These are phyloP conservation scores for Cynanchum wilfordii DNA, from an alignment of 257 asterid genomes.

Conservation along the genomic window DNA sequence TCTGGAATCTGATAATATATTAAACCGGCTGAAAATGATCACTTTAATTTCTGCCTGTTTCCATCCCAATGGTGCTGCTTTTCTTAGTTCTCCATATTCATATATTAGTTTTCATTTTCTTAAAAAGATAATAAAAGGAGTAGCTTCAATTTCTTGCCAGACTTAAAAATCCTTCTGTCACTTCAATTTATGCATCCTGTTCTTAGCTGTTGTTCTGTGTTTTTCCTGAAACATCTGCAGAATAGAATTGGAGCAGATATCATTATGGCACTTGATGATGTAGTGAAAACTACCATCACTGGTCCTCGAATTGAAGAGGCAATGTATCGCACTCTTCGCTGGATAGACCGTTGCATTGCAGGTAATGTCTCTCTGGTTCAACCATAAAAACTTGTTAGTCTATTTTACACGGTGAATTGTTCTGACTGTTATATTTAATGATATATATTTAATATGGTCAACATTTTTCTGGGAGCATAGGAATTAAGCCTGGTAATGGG, in stretches of 20 bases:
- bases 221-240: constrained; percentile 44
- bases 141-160: not conserved
- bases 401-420: not conserved
- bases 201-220: constrained; percentile 12
- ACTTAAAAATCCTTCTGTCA: constrained; percentile 2
- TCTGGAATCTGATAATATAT: not conserved
- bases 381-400: not conserved
- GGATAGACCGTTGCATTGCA: constrained; percentile 97
- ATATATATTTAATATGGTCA: not conserved
- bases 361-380: constrained; percentile 36
- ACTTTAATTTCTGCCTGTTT: not conserved
- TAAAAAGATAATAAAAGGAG: not conserved
- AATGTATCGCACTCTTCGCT: constrained; percentile 95
- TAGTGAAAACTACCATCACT: constrained; percentile 88
- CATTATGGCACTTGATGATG: constrained; percentile 99
- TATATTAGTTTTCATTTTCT: not conserved
- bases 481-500: not conserved
- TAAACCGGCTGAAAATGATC: not conserved
- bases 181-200: constrained; percentile 1
- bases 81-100: not conserved
- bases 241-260: constrained; percentile 98
- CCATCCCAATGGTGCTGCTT: not conserved
- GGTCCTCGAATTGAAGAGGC: constrained; percentile 98
- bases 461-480: not conserved
- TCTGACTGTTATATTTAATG: not conserved